Base-by-base conservation (phyloP, 129 eudicot species). In the Helianthus tuberosus region DNA sequence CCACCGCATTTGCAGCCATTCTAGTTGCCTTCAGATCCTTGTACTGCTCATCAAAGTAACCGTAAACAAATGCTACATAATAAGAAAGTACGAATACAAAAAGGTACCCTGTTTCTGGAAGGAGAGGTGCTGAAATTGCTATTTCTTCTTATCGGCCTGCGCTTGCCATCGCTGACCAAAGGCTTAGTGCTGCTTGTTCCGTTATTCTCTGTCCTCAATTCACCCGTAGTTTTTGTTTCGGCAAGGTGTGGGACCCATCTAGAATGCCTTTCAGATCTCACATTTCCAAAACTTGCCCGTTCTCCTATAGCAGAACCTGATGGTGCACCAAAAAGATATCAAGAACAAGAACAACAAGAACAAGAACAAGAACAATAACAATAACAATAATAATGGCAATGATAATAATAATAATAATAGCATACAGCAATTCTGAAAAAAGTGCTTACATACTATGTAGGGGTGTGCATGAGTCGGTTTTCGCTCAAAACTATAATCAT, bases 1-100 rank as follows among this genome's bases (percentile, higher is more conserved):
- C 96, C 61, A 81, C 62, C 16, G 77, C 75, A 79, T 78, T 84
- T 51, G 88, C 93, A 48, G 92, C 91, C 81, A 85, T 83, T 81
- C 91, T 78, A 51, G 89, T 87, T 60, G 86, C 52, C 52, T 85
- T 88, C 16, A 76, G 64, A 47, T 52, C 79, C 77, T 83, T 87
- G 51, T 71, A n/a, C 96, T 89, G 89, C 78, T 62, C 73, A 72
- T 16, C 35, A 57, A 32, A 57, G 47, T 69, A 23, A 43, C 11
- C 1, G 63, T 47, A 71, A 16, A 5, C 16, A 61, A 59, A 72
- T 41, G 39, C 43, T 23, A 63, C 20, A 64, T 49, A 17, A 48
- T 49, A 72, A 35, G 53, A 29, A 20, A 71, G 68, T 52, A 68
- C 7, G 64, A 47, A 36, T 17, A 68, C 2, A 1, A 15, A 53